Evolutionary conservation across 345 rosid species (phyloP).

Genomic region (Lepidium didymum): DNA sequence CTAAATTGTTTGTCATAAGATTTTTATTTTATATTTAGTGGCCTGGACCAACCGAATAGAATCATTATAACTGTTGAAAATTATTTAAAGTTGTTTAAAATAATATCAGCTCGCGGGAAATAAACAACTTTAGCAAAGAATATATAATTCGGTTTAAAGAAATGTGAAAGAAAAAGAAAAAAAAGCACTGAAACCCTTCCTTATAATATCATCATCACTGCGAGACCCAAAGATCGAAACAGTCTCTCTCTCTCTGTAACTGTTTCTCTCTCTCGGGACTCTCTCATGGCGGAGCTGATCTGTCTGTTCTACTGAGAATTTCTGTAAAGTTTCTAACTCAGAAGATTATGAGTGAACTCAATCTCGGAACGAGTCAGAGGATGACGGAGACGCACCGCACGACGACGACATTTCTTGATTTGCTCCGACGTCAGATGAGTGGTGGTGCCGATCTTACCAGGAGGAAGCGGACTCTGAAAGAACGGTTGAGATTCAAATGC

Average conservation of each 20-base stretch:
- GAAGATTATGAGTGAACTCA: slow-evolving; percentile 43
- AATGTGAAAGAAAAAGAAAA: not conserved
- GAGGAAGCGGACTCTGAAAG: slow-evolving; percentile 45
- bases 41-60: not conserved
- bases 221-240: slow-evolving; percentile 1
- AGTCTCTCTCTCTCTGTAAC: slow-evolving; percentile 1
- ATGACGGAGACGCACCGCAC: slow-evolving; percentile 23
- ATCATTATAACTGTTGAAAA: not conserved
- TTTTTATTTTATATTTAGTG: too few relatives aligned
- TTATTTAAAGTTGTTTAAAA: not conserved
- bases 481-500: slow-evolving; percentile 57
- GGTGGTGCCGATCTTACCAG: slow-evolving; percentile 36
- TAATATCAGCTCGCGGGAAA: not conserved
- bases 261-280: not conserved
- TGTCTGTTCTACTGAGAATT: not conserved
- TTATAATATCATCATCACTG: slow-evolving; percentile 14
- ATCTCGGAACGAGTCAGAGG: slow-evolving; percentile 41
- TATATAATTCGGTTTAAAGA: not conserved
- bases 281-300: slow-evolving; percentile 8
- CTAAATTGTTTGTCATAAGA: too few relatives aligned
- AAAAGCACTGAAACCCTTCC: not conserved
- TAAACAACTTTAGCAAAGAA: not conserved
- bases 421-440: slow-evolving; percentile 54
- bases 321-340: not conserved
- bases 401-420: slow-evolving; percentile 44